Percentiles rank a stretch among this genome's conserved stretches.
These are phyloP conservation scores for Komagataella populi DNA, from an alignment of 805 yeast species.

Conservation along the genomic window DNA sequence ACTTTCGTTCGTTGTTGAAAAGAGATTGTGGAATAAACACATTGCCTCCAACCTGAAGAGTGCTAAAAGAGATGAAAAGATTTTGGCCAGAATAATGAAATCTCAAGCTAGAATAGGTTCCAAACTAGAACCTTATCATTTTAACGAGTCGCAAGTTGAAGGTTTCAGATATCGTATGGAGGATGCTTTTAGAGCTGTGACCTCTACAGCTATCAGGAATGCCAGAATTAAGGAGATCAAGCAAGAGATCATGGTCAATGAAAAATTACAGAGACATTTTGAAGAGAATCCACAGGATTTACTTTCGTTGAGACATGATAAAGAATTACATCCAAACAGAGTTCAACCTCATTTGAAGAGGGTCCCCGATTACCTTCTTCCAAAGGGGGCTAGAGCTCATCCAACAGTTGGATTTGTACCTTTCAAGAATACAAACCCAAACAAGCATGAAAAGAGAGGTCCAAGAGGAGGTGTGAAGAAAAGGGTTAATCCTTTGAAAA, in stretches of 20 bases:
- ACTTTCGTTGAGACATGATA: conserved; percentile 80
- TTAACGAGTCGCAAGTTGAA: conserved; percentile 85
- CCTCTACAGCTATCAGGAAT: conserved; percentile 79
- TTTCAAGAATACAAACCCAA: conserved; percentile 36
- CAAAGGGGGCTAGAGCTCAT: conserved; percentile 53
- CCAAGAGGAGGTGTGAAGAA: conserved; percentile 16
- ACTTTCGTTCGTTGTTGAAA: conserved; percentile 78
- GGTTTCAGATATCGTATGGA: conserved; percentile 94
- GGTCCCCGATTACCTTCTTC: conserved; percentile 85
- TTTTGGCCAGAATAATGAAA: conserved; percentile 59
- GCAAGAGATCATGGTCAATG: conserved; percentile 76
- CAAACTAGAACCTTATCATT: conserved; percentile 75
- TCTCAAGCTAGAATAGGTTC: conserved; percentile 66
- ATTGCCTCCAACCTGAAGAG: conserved; percentile 59
- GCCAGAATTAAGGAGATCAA: conserved; percentile 86
- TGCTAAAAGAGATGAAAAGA: conserved; percentile 78
- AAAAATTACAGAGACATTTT: conserved; percentile 83
- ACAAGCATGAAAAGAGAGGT: conserved; percentile 18
- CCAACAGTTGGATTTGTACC: conserved; percentile 61
- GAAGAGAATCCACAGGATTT: conserved; percentile 96
- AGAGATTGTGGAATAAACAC: conserved; percentile 79
- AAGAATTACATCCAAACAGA: conserved; percentile 71
- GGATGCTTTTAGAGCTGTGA: conserved; percentile 93
- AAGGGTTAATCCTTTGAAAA: conserved; percentile 42
- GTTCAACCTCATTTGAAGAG: conserved; percentile 77